Evolutionary conservation across 2,329 filamentous ascomycete genomes (phyloP), one percentile per base, ranked within the genome.

Genomic region (Cercospora citrullina): DNA sequence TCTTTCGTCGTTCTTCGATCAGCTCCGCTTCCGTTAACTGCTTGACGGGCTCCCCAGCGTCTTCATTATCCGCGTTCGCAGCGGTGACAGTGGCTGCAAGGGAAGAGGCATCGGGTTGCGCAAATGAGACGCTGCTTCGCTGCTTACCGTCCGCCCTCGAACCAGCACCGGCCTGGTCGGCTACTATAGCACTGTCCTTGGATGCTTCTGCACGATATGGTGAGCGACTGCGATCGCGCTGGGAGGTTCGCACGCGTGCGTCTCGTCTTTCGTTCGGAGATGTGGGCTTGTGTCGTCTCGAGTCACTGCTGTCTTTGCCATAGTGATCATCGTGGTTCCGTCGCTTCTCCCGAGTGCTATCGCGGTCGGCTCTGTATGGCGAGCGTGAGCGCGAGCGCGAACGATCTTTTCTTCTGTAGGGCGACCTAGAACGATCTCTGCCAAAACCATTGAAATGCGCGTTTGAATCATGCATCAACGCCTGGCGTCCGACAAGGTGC

Each of bases 1-100:
- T 88, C 77, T 91, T 93, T 30, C 93, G 90, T 65, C 94, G 91
- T 75, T 93, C 90, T 79, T 96, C 91, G 75, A 97, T 91, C 75
- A 94, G 86, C 72, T 91, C 89, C 70, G 91, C 91, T 81, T 96
- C 91, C 78, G 96, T 91, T 16, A 77, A 66, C 73, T 93, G 78
- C n/a, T 86, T 84, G 73, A 73, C 68, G 26, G 74, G 65, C 36
- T 76, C 68, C 14, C 66, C 69, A 51, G 65, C 31, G 42, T 72
- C 66, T 18, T 88, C 84, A 65, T 30, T 8, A n/a, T 58, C 53
- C 28, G 4, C 53, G 2, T 31, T 30, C 26, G 53, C 9, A 31
- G 21, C 53, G n/a, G 53, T 9, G 2, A 58, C 53, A n/a, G 26
- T 16, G 26, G 23, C 16, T 10, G 23, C 53, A 36, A 30, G 66